Percentiles rank a stretch among this genome's conserved stretches.
phyloP scores from a whole-genome alignment of 2,329 filamentous ascomycete genomes.

The Ophiostoma quercus region DNA sequence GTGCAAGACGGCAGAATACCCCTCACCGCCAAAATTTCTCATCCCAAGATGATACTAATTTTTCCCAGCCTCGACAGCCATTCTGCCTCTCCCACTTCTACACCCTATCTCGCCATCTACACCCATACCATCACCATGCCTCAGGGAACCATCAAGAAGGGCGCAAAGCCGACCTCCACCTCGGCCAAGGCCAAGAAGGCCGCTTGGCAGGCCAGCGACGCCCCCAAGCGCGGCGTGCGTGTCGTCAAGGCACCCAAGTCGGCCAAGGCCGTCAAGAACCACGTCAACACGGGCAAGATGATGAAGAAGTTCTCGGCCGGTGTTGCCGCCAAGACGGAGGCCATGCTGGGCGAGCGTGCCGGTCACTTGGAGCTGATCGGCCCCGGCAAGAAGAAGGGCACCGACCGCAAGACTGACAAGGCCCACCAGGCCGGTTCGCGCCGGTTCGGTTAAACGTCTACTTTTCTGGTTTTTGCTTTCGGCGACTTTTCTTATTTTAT shows the following conservation, averaged over 20 bases:
- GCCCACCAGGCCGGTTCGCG: conserved; percentile 44
- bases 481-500: background rate
- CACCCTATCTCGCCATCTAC: background rate
- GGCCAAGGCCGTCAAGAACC: conserved; percentile 33
- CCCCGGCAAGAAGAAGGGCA: conserved; percentile 45
- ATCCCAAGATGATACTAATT: background rate
- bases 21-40: conserved; percentile 10
- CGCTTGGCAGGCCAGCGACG: conserved; percentile 35
- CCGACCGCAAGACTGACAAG: conserved; percentile 26
- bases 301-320: conserved; percentile 53
- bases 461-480: background rate
- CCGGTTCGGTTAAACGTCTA: conserved; percentile 48
- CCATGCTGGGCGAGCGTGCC: conserved; percentile 53
- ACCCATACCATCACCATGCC: conserved; percentile 40
- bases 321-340: conserved; percentile 51
- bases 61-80: background rate
- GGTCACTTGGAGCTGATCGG: conserved; percentile 57
- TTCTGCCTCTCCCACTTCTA: background rate
- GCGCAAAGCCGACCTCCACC: conserved; percentile 34
- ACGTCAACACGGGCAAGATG: conserved; percentile 45
- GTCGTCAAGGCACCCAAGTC: conserved; percentile 47
- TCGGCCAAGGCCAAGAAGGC: conserved; percentile 36
- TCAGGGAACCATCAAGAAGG: conserved; percentile 50
- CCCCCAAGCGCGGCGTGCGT: conserved; percentile 40
- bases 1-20: background rate